A percentile compares a stretch with the other conserved stretches of the same genome.
phyloP scores from a whole-genome alignment of 2,329 filamentous ascomycete genomes.

The Xylariaceae sp. region DNA sequence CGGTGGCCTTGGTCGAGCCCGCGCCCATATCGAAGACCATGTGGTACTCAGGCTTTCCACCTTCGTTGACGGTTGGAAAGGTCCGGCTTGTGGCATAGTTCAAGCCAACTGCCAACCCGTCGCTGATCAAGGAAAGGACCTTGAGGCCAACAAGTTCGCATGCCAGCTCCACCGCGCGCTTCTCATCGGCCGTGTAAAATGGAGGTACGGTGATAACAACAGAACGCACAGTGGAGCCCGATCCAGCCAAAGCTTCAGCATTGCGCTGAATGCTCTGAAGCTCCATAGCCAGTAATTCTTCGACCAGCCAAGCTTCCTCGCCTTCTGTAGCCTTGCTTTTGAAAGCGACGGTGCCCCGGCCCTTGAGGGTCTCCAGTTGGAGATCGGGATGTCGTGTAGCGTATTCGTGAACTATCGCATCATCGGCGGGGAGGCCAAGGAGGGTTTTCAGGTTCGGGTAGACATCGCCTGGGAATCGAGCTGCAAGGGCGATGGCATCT shows the following conservation, averaged over 20 bases:
- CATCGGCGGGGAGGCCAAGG: slow-evolving; percentile 64
- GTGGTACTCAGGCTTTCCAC: slow-evolving; percentile 83
- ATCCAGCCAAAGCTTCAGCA: slow-evolving; percentile 75
- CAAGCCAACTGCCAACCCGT: slow-evolving; percentile 85
- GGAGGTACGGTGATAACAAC: slow-evolving; percentile 83
- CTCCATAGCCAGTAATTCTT: slow-evolving; percentile 95
- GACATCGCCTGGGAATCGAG: slow-evolving; percentile 86
- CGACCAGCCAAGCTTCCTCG: slow-evolving; percentile 68
- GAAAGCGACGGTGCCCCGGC: slow-evolving; percentile 70
- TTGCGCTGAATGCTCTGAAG: slow-evolving; percentile 87
- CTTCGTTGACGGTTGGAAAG: slow-evolving; percentile 78
- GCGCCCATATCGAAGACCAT: slow-evolving; percentile 97
- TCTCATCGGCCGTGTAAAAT: slow-evolving; percentile 88
- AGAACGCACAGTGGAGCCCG: slow-evolving; percentile 68
- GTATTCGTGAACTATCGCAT: slow-evolving; percentile 63
- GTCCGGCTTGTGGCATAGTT: slow-evolving; percentile 91
- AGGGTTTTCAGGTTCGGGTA: slow-evolving; percentile 91
- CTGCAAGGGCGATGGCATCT: slow-evolving; percentile 80
- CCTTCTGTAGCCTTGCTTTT: slow-evolving; percentile 61
- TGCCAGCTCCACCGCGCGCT: slow-evolving; percentile 75
- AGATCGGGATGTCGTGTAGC: slow-evolving; percentile 71
- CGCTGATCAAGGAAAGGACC: slow-evolving; percentile 77
- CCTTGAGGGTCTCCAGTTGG: slow-evolving; percentile 55
- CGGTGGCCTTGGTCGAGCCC: slow-evolving; percentile 83
- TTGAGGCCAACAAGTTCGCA: slow-evolving; percentile 84